phyloP scores from a whole-genome alignment of 2,329 filamentous ascomycete genomes.

The Sarocladiaceae sp. region DNA sequence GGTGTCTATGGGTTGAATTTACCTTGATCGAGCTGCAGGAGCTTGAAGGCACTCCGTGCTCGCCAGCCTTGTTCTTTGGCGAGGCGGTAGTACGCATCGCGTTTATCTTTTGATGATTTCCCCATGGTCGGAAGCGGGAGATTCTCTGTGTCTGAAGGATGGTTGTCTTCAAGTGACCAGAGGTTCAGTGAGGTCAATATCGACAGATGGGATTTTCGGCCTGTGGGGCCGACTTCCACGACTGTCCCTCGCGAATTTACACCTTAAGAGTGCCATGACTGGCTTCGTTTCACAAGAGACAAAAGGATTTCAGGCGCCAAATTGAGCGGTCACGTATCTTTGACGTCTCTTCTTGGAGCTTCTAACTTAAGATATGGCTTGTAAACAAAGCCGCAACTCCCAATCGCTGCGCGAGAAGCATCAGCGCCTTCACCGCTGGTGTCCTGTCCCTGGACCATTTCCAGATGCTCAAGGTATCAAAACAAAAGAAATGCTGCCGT shows the following conservation, averaged over 20 bases:
- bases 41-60: slow-evolving; percentile 91
- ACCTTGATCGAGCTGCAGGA: slow-evolving; percentile 88
- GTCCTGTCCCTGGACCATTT: not conserved
- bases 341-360: too few species aligned
- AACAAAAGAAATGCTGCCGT: slow-evolving; percentile 6
- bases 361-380: too few species aligned
- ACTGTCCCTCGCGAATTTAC: not conserved
- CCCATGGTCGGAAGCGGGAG: slow-evolving; percentile 65
- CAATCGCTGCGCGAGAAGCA: not conserved
- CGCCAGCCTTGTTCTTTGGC: slow-evolving; percentile 99
- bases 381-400: not conserved
- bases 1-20: slow-evolving; percentile 10
- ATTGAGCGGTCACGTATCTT: too few species aligned
- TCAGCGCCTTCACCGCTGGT: not conserved
- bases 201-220: not conserved
- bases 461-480: not conserved
- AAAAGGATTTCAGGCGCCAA: too few species aligned
- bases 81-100: slow-evolving; percentile 94
- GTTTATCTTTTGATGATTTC: slow-evolving; percentile 97
- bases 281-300: too few species aligned
- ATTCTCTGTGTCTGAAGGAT: too few species aligned
- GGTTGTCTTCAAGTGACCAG: too few species aligned
- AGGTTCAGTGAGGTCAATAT: too few species aligned
- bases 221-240: not conserved
- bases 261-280: not conserved